Conservation (phyloP, 2,329 filamentous ascomycete genomes). For the Balansia obtecta region DNA sequence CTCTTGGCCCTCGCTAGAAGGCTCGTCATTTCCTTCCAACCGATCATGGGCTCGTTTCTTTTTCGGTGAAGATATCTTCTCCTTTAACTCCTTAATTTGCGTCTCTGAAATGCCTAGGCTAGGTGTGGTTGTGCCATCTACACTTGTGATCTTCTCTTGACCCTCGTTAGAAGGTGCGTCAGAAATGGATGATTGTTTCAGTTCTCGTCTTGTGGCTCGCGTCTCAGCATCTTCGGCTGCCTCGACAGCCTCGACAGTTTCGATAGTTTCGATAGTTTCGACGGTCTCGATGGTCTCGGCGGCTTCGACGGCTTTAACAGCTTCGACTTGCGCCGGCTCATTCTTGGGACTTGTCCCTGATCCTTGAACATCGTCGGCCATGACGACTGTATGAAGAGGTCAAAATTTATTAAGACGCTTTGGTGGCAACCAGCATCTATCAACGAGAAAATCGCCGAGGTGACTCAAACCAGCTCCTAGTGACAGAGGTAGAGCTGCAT, state of each 20-base stretch:
- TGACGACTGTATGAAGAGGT: conserved; percentile 12
- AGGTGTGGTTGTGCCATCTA: conserved; percentile 20
- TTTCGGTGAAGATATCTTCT: conserved; percentile 47
- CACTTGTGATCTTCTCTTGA: conserved; percentile 6
- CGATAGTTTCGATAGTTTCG: too few species aligned
- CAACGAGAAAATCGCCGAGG: not conserved
- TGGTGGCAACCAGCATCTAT: not conserved
- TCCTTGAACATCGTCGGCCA: conserved; percentile 32
- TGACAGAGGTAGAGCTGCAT: not conserved
- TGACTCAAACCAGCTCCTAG: not conserved
- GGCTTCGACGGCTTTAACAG: conserved; percentile 38
- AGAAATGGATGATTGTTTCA: conserved; percentile 52
- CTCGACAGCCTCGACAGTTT: conserved; percentile 12
- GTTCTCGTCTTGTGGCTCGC: conserved; percentile 49
- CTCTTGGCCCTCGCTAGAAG: too few species aligned
- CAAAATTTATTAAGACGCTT: not conserved
- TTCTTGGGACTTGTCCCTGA: conserved; percentile 28
- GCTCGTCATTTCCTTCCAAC: conserved; percentile 36
- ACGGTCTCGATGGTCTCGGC: conserved; percentile 28
- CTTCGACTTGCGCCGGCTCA: conserved; percentile 20
- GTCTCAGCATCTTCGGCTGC: conserved; percentile 49
- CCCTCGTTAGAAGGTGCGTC: conserved; percentile 18
- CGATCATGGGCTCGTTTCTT: conserved; percentile 53
- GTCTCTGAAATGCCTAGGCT: conserved; percentile 21
- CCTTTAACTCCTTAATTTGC: conserved; percentile 28